Percentiles rank a stretch among this genome's conserved stretches.
Evolutionary conservation across 148 eudicot genomes (phyloP).

Genomic region (Nepenthes mirabilis): DNA sequence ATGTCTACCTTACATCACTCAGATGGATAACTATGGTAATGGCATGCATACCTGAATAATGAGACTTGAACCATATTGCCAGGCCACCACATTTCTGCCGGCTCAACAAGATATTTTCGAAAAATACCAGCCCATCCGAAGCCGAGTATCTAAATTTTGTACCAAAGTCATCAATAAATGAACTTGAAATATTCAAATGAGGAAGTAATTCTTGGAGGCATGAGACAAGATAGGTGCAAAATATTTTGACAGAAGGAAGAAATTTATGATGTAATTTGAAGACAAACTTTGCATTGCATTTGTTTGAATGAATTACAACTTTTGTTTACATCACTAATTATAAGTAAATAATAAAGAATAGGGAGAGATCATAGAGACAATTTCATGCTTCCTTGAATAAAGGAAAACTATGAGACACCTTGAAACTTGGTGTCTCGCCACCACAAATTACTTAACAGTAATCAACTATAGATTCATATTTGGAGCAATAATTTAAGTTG

Average conservation of each 20-base stretch:
- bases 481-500: too few relatives aligned
- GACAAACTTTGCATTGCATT: background rate
- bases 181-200: background rate
- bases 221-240: background rate
- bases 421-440: too few relatives aligned
- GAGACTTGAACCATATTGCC: slow-evolving; percentile 66
- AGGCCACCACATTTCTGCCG: slow-evolving; percentile 94
- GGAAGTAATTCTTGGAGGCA: background rate
- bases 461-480: too few relatives aligned
- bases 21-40: background rate
- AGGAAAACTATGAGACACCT: too few relatives aligned
- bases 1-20: too few relatives aligned
- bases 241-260: background rate
- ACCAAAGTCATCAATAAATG: background rate
- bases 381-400: too few relatives aligned
- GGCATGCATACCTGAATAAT: slow-evolving; percentile 45
- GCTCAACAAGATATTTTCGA: slow-evolving; percentile 64
- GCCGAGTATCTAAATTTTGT: slow-evolving; percentile 38
- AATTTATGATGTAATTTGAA: background rate
- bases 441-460: too few relatives aligned
- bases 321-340: background rate
- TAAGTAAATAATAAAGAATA: too few relatives aligned
- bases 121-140: slow-evolving; percentile 91
- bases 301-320: background rate
- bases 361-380: too few relatives aligned